Evolutionary conservation across 2,329 filamentous ascomycete genomes (phyloP), one percentile per base, ranked within the genome.

Genomic region (Paecilomyces sp.): DNA sequence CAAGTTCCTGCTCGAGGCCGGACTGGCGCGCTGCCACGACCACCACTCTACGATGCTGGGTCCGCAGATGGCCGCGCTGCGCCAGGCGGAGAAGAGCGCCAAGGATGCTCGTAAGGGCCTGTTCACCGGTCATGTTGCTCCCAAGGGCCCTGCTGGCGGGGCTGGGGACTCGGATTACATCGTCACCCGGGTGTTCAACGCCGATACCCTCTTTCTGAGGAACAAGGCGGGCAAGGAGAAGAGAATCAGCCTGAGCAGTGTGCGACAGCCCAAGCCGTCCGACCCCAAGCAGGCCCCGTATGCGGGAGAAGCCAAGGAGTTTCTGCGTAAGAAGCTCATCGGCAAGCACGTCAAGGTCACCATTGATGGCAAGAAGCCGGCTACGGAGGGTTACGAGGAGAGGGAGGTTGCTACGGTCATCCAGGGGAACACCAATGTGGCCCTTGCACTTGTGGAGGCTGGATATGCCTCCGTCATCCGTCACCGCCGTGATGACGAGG

Each of bases 11-110:
- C 85, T 99, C 53, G 87, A 93, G 68, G 90, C 92, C 57, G 94
- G 94, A 67, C 82, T 97, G 59, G 94, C 93, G 50, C 85, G 91
- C 69, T 97, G 93, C 80, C 92, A 92, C 64, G 94, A 99, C 76
- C 92, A 94, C 77, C 94, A 99, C 79, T 96, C 93, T 0, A 95
- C 92, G 47, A 82, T 97, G 78, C 84, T 99, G 11, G 94, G 94
- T 53, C 80, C 85, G 56, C 90, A 93, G 68, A 99, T 99, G 94
- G 87, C 88, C 51, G 75, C 84, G 60, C 85, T 97, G 60, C 87
- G 94, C 63, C 85, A 90, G 64, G 92, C 94, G 1, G 94, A 99
- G 79, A 93, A 90, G 74, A 80, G 84, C 60, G 94, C 94, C 3
- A 92, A 92, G 76, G 84, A 86, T 65, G 84, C 84, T 65, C 88